Base-by-base conservation (phyloP, 192 early-diverging fungal species). In the Coemansia sp. region DNA sequence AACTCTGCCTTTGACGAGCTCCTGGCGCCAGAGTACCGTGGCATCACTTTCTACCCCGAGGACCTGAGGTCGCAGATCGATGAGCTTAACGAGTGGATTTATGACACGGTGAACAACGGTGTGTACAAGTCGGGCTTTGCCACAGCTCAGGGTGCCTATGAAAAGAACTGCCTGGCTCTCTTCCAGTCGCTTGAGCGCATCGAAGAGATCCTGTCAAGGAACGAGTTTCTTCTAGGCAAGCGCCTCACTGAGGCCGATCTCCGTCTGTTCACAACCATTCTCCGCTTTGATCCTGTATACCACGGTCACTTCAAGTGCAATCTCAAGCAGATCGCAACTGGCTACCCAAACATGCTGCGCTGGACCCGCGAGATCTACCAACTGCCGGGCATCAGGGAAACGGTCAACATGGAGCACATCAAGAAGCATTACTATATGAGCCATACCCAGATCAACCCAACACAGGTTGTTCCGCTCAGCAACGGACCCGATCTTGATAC, bases 271-370 rank as follows among this genome's bases (percentile, higher is more conserved):
- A 96, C 96, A 27, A 99, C 97, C 17, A 93, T 98, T 62, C 74
- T 99, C 13, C 88, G 96, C 64, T 98, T 98, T 70, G 96, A 98
- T 69, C 94, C 96, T 2, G 95, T 93, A 9, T 96, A 96, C 77
- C 89, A 92, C 57, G 91, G 89, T 34, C 96, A 98, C 78, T 99
- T 99, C 85, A 99, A 99, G 82, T 94, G 93, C 83, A 98, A 93
- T 73, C 69, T 90, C 44, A 92, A 90, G 69, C 84, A 90, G 19
- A 97, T 99, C 69, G 86, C 86, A 51, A 86, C 94, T 40, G 89
- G 91, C 64, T 99, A 95, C 75, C 97, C 97, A 19, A 77, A 88
- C 74, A 91, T 96, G 35, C 69, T 97, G 77, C 84, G 88, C 63
- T 97, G 95, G 95, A 75, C 90, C 14, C 84, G 89, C 33, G 84